Evolutionary conservation across 2,329 filamentous ascomycete genomes (phyloP), one percentile per base, ranked within the genome.

Genomic region (Talaromyces verruculosus): DNA sequence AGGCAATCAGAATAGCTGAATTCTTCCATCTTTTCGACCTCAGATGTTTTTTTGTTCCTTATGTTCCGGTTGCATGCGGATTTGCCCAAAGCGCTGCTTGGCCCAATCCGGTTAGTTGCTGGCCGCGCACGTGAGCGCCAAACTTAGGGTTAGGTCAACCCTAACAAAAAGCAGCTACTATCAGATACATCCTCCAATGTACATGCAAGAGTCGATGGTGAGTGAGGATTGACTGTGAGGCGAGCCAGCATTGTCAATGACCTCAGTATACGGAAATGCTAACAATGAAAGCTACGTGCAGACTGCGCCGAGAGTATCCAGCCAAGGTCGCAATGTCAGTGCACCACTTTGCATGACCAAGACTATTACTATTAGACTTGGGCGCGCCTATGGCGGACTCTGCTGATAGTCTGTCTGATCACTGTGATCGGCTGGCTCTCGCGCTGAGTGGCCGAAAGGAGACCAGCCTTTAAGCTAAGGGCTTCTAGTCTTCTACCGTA

Each of bases 31-130:
- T 17, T 30, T 30, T 17, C 22, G 19, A 25, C 2, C 13, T 17
- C 13, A 17, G 47, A 51, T 17, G 47, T 19, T 55, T 35, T 55
- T 55, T 35, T 55, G 25, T 33, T 35, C 49, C 8, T 33, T 33
- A 35, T 19, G 28, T 33, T 64, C 53, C 25, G 45, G 53, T 60
- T 60, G 43, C 41, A 35, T 19, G 58, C 58, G 41, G 58, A 25
- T 39, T 41, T 22, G 35, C 25, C 49, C 49, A 55, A 30, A n/a
- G 51, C 28, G 51, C n/a, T 37, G 30, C 17, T 37, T 35, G 51
- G 10, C 51, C 51, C 28, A 10, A 30, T 53, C 49, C 28, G 49
- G 49, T 33, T 53, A 53, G 49, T 33, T 22, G 51, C 2, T 51
- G 10, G 4, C 11, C 5, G 17, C 8, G 30, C 51, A 55, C 49